These are phyloP conservation scores for Physaria fendleri DNA, from an alignment of 345 rosid species.

Conservation along the genomic window DNA sequence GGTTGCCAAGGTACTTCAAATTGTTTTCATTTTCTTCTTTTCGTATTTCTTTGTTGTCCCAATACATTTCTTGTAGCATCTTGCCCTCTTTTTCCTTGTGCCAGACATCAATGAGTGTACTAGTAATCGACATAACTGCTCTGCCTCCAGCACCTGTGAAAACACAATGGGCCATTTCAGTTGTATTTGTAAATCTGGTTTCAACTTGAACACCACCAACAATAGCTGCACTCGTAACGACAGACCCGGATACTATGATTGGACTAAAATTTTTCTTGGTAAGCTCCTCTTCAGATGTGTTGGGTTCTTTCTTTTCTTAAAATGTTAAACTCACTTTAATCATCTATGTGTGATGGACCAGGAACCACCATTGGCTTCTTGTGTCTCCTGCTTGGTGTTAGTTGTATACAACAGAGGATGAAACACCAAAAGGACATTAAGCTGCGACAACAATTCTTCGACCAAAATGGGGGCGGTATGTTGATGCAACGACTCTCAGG, in stretches of 20 bases:
- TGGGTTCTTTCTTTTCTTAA: no score
- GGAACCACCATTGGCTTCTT: conserved; percentile 4
- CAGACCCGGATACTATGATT: no score
- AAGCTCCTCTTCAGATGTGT: no score
- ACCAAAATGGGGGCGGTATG: neutral
- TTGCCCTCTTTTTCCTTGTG: neutral
- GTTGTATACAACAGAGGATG: neutral
- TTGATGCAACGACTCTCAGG: conserved; percentile 5
- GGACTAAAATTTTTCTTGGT: conserved; percentile 11
- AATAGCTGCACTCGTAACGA: neutral
- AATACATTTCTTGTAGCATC: neutral
- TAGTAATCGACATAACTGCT: neutral
- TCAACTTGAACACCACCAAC: neutral
- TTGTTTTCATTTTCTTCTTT: neutral
- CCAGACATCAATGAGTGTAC: conserved; percentile 2
- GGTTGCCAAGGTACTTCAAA: conserved; percentile 23
- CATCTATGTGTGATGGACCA: neutral
- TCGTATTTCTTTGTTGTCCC: neutral
- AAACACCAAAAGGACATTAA: neutral
- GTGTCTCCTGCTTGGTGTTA: neutral
- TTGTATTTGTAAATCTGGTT: conserved; percentile 25
- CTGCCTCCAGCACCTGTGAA: neutral
- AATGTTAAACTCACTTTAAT: neutral
- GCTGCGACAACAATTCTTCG: conserved; percentile 14
- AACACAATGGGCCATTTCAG: conserved; percentile 14